Conservation (phyloP, 306 rosid genomes). For the Fagus sylvatica region DNA sequence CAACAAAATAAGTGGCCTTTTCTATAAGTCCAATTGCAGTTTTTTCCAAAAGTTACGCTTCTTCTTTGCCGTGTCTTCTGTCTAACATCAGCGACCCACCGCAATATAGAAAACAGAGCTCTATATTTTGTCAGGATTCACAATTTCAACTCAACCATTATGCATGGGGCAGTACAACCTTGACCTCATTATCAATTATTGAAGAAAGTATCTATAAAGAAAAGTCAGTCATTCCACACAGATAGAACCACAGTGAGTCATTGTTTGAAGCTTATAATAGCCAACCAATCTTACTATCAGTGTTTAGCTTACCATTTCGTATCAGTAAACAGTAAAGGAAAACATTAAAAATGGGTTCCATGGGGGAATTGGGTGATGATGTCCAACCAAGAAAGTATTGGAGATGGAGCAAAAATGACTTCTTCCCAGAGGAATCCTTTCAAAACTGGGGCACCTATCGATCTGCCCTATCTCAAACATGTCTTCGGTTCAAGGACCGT, state of each 20-base stretch:
- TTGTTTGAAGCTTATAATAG: not conserved
- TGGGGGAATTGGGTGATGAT: slow-evolving; percentile 12
- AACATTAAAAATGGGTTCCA: slow-evolving; percentile 26
- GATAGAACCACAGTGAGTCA: not conserved
- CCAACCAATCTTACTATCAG: not conserved
- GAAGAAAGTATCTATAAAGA: not conserved
- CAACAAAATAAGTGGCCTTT: not conserved
- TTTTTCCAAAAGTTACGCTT: not conserved
- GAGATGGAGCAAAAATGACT: slow-evolving; percentile 77
- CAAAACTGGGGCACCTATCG: slow-evolving; percentile 59
- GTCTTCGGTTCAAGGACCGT: slow-evolving; percentile 62
- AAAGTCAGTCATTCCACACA: not conserved
- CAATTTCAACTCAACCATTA: not conserved
- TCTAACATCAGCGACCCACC: too few relatives aligned
- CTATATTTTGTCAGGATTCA: not conserved
- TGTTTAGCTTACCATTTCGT: not conserved
- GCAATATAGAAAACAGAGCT: not conserved
- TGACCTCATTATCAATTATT: not conserved
- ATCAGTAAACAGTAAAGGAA: not conserved
- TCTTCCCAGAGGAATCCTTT: slow-evolving; percentile 79
- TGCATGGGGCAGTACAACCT: not conserved
- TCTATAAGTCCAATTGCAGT: not conserved
- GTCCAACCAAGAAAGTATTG: slow-evolving; percentile 54
- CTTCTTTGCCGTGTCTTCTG: not conserved
- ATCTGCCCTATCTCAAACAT: slow-evolving; percentile 55